Percentiles rank a stretch among this genome's conserved stretches.
phyloP scores from a whole-genome alignment of 345 rosid genomes.

The Syzygium aromaticum region DNA sequence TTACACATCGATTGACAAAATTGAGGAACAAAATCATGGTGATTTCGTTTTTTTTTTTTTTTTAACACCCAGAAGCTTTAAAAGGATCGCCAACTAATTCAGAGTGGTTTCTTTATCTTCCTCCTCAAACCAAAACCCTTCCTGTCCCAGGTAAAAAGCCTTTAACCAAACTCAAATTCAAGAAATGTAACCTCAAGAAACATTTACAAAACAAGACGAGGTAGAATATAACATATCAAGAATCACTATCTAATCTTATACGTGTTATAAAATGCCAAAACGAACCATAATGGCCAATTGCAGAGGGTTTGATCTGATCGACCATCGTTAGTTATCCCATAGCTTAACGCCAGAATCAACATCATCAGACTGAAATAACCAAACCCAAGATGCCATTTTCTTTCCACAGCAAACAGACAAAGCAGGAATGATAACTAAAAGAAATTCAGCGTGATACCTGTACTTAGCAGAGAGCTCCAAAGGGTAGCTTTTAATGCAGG shows the following conservation, averaged over 20 bases:
- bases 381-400: neutral
- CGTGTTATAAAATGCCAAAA: neutral
- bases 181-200: neutral
- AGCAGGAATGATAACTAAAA: neutral
- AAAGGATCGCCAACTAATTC: neutral
- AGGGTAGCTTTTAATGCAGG: neutral
- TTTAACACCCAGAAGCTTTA: neutral
- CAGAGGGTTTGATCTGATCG: neutral
- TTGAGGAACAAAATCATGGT: neutral
- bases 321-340: neutral
- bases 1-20: neutral
- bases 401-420: neutral
- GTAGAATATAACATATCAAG: neutral
- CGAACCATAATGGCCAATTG: neutral
- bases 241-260: neutral
- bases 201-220: neutral
- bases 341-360: neutral
- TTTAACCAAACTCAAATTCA: neutral
- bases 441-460: neutral
- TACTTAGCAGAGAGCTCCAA: neutral
- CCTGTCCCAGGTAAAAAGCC: neutral
- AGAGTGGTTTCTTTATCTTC: neutral
- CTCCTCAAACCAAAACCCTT: neutral
- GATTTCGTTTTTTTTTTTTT: no score
- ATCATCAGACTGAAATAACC: neutral